These are phyloP conservation scores for Candida easanensis DNA, from an alignment of 805 yeast genomes.

Conservation along the genomic window DNA sequence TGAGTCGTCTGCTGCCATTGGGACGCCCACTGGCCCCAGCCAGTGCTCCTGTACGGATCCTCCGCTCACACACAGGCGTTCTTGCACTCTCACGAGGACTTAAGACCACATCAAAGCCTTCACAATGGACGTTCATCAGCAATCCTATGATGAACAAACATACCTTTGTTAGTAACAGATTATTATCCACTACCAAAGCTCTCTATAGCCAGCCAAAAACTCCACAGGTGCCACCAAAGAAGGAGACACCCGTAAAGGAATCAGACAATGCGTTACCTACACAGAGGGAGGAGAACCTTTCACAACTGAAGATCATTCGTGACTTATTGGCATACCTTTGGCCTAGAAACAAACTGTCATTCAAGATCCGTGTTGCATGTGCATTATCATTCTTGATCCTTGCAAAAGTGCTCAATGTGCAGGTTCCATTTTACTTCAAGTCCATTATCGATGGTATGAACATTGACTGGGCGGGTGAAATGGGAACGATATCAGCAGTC, in stretches of 20 bases:
- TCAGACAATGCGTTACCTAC: conserved; percentile 11
- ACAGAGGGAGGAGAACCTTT: conserved; percentile 25
- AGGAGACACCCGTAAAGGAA: not conserved
- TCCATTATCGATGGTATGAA: conserved; percentile 90
- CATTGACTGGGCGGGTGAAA: conserved; percentile 72
- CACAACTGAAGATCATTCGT: conserved; percentile 51
- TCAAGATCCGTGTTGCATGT: conserved; percentile 67
- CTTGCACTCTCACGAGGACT: not conserved
- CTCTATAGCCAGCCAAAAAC: not conserved
- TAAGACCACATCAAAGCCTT: not conserved
- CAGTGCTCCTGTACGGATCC: not conserved
- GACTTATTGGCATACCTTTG: conserved; percentile 70
- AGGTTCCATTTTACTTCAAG: conserved; percentile 94
- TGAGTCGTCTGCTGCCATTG: not conserved
- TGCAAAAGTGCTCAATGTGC: conserved; percentile 86
- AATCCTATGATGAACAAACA: not conserved
- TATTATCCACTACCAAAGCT: not conserved
- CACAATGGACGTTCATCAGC: not conserved
- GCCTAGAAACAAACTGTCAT: conserved; percentile 71
- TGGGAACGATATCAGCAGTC: conserved; percentile 59
- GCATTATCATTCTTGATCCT: conserved; percentile 74
- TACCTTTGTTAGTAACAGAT: not conserved
- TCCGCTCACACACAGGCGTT: not conserved
- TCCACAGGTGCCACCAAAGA: not conserved
- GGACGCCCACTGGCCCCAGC: not conserved